Evolutionary conservation across 2,329 filamentous ascomycete genomes (phyloP).

Genomic region (Penicillium concentricum): DNA sequence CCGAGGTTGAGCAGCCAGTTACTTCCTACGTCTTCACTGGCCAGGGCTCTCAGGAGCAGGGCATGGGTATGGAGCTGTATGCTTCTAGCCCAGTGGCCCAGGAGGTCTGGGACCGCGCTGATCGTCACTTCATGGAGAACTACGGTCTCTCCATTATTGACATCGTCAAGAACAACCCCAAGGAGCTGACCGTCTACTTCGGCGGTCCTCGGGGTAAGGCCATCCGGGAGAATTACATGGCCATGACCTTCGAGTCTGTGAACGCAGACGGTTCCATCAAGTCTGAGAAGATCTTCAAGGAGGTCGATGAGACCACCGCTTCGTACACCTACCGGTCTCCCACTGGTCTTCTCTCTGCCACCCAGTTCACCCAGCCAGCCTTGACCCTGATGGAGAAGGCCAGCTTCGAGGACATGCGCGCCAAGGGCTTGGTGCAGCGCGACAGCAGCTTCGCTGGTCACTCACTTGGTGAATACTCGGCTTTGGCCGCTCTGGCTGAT

Average conservation of each 20-base stretch:
- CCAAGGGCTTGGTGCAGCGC: constrained; percentile 90
- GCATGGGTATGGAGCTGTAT: constrained; percentile 99
- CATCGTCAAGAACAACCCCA: constrained; percentile 99
- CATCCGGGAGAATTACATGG: constrained; percentile 98
- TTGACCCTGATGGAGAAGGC: constrained; percentile 99
- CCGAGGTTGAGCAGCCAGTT: constrained; percentile 95
- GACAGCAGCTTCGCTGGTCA: constrained; percentile 98
- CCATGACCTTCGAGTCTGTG: constrained; percentile 99
- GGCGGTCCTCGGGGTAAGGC: constrained; percentile 95
- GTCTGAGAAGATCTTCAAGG: constrained; percentile 99
- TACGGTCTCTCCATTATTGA: constrained; percentile 98
- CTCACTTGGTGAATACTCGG: constrained; percentile 97
- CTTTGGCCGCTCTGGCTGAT: constrained; percentile 90
- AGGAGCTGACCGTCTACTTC: constrained; percentile 97
- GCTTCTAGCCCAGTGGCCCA: constrained; percentile 88
- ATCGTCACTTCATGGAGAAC: constrained; percentile 97
- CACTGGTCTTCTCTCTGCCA: constrained; percentile 90
- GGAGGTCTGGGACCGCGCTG: constrained; percentile 96
- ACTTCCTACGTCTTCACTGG: constrained; percentile 98
- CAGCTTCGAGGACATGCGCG: constrained; percentile 97
- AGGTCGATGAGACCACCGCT: constrained; percentile 85
- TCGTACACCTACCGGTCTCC: constrained; percentile 98
- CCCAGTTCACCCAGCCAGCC: constrained; percentile 97
- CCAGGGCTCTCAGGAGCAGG: constrained; percentile 97
- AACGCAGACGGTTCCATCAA: constrained; percentile 88